Base-by-base conservation (phyloP, 73 alveolate species). In the Paramecium octaurelia region DNA sequence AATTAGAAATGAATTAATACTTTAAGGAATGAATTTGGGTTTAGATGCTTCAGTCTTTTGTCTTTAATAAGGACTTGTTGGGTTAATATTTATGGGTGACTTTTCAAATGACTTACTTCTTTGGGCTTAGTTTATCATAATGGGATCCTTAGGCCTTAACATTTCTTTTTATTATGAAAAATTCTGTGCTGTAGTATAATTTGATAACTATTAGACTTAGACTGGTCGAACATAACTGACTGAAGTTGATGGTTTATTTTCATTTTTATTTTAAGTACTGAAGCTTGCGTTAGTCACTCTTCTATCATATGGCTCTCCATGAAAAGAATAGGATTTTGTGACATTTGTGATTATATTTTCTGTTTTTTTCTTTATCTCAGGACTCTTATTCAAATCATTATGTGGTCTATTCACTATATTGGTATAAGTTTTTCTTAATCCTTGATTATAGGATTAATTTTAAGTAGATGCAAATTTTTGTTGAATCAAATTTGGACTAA, bases 61-160 rank as follows among this genome's bases (percentile, higher is more conserved):
- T 23, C 91, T 80, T 46, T 48, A 18, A 80, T 31, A 80, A 18
- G 91, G 91, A 48, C 76, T 42, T 42, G 91, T 80, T 10, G 91
- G 91, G 44, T 27, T 42, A 24, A 80, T 48, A 8, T 8, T 27
- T 2, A 80, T 44, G 5, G 91, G 91, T 8, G 91, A 80, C 29
- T 80, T 80, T 14, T 80, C 91, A 43, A 80, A 80, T 18, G 91
- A 80, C 46, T 80, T 80, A 48, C 91, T 80, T 48, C 91, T 40
- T 18, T 38, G 16, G 4, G 77, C 91, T 44, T 80, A 80, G 31
- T 6, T 73, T 10, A 24, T 3, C 57, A 44, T 42, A 75, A 75
- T 42, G 36, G 58, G 88, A 29, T 35, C 60, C 46, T 80, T 31
- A 3, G 43, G 29, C 24, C 34, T 44, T 21, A 12, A 23, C 6